Evolutionary conservation across 371 early-diverging fungal species (phyloP).

Genomic region (Mortierella sp.): DNA sequence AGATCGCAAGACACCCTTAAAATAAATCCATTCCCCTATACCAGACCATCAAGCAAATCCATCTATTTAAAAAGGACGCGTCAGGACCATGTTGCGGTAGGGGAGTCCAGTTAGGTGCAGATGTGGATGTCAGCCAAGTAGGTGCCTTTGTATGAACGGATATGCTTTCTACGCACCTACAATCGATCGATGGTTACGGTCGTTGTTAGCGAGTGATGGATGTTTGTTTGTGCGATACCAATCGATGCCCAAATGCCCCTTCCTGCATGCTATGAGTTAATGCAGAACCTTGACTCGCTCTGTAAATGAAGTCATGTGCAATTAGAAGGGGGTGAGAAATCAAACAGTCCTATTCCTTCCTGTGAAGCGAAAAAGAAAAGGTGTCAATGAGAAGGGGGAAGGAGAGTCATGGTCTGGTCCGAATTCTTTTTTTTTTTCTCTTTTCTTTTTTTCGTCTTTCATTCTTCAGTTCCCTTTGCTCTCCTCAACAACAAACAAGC

Average conservation of each 20-base stretch:
- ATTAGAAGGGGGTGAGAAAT: neutral
- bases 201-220: neutral
- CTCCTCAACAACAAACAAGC: neutral
- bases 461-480: constrained; percentile 4
- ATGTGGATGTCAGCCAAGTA: neutral
- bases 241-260: neutral
- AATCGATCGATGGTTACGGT: neutral
- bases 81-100: neutral
- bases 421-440: neutral
- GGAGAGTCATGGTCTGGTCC: neutral
- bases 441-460: neutral
- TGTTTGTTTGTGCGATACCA: neutral
- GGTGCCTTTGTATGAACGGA: neutral
- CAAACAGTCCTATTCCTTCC: constrained; percentile 20
- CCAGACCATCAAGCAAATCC: neutral
- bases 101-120: neutral
- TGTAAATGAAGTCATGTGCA: neutral
- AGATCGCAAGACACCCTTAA: neutral
- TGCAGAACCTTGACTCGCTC: neutral
- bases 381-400: neutral
- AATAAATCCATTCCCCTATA: neutral
- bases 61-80: neutral
- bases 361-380: neutral
- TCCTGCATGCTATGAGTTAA: too few species aligned
- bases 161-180: neutral